Evolutionary conservation across 2,329 filamentous ascomycete species (phyloP), one percentile per base, ranked within the genome.

Genomic region (Colletotrichum australisinense): DNA sequence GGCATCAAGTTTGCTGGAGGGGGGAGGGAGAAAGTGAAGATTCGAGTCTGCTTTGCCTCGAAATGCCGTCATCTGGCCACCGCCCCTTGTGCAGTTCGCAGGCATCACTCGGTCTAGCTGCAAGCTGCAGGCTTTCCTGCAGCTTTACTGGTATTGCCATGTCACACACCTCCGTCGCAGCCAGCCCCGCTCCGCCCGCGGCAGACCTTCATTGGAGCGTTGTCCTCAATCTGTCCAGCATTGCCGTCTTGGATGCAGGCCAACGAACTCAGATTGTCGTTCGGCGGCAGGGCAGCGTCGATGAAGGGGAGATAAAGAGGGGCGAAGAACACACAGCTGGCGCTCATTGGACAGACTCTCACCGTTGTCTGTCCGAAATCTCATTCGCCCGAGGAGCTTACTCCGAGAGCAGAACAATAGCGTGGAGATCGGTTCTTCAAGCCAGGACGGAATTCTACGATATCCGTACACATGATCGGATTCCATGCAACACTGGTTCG

Each of bases 121-220:
- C 71, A 65, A 64, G 32, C 62, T 73, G 62, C 52, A 69, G 9
- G 52, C 24, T 55, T 4, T n/a, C 57, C 57, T 63, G 70, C 71
- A 72, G 67, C 67, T 71, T 67, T 68, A 42, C n/a, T 55, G 52
- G 52, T 58, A 66, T 59, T 53, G 67, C 60, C 71, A 73, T 72
- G 71, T 73, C 71, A 73, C 72, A 63, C 68, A 66, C 35, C 67
- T 63, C 42, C 49, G 49, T 63, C 52, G 68, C 63, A 74, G 62
- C 63, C 68, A 72, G 62, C 72, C 72, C 72, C 72, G 72, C 72
- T 72, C 57, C 63, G 72, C 68, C 68, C 63, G 68, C 68, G 68
- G 72, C 72, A 67, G 38, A 26, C 30, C 35, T 46, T 53, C 30
- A 72, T 74, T 74, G 72, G 67, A 57, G 24, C 24, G 46, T 42